Evolutionary conservation across 495 filamentous ascomycete species (phyloP).

Genomic region (Chlorociboria aeruginascens): DNA sequence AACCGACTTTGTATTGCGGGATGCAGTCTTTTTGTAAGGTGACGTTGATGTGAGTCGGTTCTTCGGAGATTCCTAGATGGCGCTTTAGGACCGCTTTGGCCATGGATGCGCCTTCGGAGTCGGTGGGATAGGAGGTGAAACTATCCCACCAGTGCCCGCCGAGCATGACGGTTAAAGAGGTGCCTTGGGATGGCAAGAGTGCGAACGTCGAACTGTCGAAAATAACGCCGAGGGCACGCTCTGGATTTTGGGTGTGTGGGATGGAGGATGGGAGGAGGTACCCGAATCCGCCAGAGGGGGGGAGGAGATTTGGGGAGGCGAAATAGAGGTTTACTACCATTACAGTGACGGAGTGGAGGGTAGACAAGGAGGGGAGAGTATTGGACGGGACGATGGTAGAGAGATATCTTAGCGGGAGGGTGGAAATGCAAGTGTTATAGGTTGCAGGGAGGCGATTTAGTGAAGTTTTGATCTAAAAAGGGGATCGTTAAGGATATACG

Average conservation of each 20-base stretch:
- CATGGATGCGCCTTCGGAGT: conserved; percentile 51
- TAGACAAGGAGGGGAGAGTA: conserved; percentile 35
- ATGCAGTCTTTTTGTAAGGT: conserved; percentile 68
- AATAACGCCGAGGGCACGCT: conserved; percentile 76
- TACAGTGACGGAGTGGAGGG: conserved; percentile 61
- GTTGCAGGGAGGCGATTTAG: conserved; percentile 5
- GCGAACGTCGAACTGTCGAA: conserved; percentile 59
- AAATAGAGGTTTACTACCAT: conserved; percentile 91
- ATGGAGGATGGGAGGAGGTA: conserved; percentile 75
- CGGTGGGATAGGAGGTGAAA: conserved; percentile 36
- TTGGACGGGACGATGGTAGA: conserved; percentile 25
- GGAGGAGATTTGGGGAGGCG: conserved; percentile 44
- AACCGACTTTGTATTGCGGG: conserved; percentile 78
- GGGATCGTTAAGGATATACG: conserved; percentile 1
- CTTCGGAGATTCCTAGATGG: conserved; percentile 56
- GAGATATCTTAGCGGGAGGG: conserved; percentile 44
- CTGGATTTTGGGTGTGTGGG: conserved; percentile 61
- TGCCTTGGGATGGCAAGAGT: conserved; percentile 39
- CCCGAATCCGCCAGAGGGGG: conserved; percentile 60
- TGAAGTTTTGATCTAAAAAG: conserved; percentile 21
- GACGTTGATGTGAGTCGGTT: conserved; percentile 41
- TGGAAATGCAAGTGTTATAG: conserved; percentile 60
- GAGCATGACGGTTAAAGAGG: conserved; percentile 89
- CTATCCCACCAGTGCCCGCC: conserved; percentile 88
- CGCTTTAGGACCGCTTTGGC: conserved; percentile 54